Conservation (phyloP, 306 rosid species). For the Castanea crenata region DNA sequence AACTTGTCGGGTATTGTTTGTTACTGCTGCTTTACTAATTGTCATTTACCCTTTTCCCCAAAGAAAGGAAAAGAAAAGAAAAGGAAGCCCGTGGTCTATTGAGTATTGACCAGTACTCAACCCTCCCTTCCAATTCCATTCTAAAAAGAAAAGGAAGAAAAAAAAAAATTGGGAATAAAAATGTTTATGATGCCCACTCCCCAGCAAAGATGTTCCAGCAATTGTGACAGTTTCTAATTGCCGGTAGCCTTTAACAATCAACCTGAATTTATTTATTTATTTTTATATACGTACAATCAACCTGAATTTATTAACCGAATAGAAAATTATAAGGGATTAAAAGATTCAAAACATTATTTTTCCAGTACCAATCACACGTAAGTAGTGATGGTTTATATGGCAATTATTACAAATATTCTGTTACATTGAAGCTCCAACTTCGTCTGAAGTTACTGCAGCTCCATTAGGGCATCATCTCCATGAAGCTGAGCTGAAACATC, state of each 20-base stretch:
- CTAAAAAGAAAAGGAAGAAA: not conserved
- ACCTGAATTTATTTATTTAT: no score
- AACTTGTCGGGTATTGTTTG: no score
- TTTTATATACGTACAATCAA: not conserved
- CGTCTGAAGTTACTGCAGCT: constrained; percentile 29
- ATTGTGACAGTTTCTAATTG: not conserved
- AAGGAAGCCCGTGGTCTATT: no score
- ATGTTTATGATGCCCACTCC: not conserved
- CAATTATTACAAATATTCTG: constrained; percentile 4
- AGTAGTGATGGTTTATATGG: not conserved
- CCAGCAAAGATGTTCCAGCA: no score
- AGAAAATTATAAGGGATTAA: not conserved
- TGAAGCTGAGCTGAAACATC: constrained; percentile 42
- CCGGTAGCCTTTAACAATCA: not conserved
- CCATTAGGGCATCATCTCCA: constrained; percentile 31
- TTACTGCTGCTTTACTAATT: not conserved
- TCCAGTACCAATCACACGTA: not conserved
- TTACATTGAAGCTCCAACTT: constrained; percentile 40
- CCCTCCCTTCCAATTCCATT: not conserved
- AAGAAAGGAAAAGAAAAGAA: no score
- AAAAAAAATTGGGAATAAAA: not conserved
- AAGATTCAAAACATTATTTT: constrained; percentile 5
- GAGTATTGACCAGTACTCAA: no score
- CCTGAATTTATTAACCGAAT: not conserved
- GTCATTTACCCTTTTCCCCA: no score